These are phyloP conservation scores for Coemansia sp. DNA, from an alignment of 192 early-diverging fungal species.

Conservation along the genomic window DNA sequence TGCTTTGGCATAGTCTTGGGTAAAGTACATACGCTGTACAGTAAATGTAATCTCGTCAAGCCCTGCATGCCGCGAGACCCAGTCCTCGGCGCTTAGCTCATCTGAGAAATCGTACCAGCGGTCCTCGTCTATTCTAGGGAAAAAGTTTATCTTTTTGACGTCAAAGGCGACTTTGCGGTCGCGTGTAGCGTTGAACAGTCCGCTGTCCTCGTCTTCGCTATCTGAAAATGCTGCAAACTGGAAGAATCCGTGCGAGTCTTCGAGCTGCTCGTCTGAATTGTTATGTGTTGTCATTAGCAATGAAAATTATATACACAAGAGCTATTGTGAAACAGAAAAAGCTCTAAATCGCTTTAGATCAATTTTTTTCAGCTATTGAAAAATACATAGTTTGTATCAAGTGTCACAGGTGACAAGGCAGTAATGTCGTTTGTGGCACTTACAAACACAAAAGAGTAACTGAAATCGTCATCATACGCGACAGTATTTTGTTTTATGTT, in stretches of 20 bases:
- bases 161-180: conserved; percentile 31
- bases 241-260: conserved; percentile 52
- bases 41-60: conserved; percentile 42
- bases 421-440: neutral
- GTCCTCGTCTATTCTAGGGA: conserved; percentile 39
- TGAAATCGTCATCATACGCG: neutral
- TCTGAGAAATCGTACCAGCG: conserved; percentile 37
- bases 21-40: conserved; percentile 39
- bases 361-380: no score
- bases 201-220: conserved; percentile 35
- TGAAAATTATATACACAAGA: neutral
- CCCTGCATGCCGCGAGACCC: conserved; percentile 24
- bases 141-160: conserved; percentile 29
- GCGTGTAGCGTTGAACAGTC: conserved; percentile 31
- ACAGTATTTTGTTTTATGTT: neutral
- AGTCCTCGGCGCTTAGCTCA: neutral
- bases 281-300: neutral
- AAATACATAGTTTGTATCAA: neutral
- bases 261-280: conserved; percentile 10
- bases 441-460: neutral
- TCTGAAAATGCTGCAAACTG: conserved; percentile 46
- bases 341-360: neutral
- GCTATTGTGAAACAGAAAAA: neutral
- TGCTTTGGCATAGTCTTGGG: conserved; percentile 4
- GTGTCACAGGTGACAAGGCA: neutral